Evolutionary conservation across 768 basidiomycete species (phyloP).

Genomic region (Tricholoma bakamatsutake): DNA sequence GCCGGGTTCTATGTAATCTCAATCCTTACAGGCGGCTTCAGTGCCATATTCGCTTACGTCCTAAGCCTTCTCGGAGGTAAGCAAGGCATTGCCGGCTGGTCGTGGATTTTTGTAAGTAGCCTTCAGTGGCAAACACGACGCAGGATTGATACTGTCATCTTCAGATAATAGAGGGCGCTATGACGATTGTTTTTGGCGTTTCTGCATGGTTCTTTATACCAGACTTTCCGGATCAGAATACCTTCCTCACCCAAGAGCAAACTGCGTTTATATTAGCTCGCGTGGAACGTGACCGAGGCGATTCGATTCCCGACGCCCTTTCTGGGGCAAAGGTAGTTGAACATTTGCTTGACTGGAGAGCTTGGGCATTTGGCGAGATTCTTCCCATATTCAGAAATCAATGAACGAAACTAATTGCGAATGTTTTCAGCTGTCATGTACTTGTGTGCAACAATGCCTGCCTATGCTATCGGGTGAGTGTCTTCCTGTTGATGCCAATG

Average conservation of each 20-base stretch:
- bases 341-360: constrained; percentile 41
- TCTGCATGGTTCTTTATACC: constrained; percentile 39
- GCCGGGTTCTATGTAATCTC: constrained; percentile 43
- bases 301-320: constrained; percentile 39
- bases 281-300: constrained; percentile 45
- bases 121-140: neutral
- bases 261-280: constrained; percentile 36
- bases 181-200: constrained; percentile 40
- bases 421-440: constrained; percentile 36
- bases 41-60: constrained; percentile 41
- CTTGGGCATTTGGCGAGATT: constrained; percentile 39
- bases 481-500: neutral
- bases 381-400: neutral
- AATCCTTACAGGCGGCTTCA: constrained; percentile 39
- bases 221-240: constrained; percentile 44
- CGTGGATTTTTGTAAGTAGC: constrained; percentile 45
- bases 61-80: constrained; percentile 36
- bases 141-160: constrained; percentile 1
- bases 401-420: neutral
- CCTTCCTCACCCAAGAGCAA: constrained; percentile 35
- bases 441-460: constrained; percentile 44
- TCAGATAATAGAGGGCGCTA: constrained; percentile 44
- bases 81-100: constrained; percentile 40
- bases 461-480: constrained; percentile 41
- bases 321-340: constrained; percentile 28